phyloP scores from a whole-genome alignment of 1,139 yeast genomes.

The Torulaspora pretoriensis region DNA sequence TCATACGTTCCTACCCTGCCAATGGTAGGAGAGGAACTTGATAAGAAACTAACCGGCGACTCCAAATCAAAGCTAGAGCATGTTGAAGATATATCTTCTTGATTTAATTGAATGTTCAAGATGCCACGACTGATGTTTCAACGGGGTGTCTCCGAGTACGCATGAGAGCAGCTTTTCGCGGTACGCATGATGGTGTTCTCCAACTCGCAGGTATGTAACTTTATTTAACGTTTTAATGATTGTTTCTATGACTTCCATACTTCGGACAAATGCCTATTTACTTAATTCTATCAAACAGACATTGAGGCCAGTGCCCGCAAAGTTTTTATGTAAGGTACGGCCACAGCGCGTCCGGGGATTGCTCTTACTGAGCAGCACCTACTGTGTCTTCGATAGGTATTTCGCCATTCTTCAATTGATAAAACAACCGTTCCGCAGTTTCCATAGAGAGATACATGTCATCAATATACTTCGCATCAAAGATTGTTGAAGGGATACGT shows the following conservation, averaged over 20 bases:
- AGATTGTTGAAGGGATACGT: conserved; percentile 1
- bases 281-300: not conserved
- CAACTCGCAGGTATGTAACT: not conserved
- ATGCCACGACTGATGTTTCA: conserved; percentile 21
- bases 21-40: not conserved
- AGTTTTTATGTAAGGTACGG: not conserved
- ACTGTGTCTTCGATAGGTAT: conserved; percentile 1
- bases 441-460: conserved; percentile 20
- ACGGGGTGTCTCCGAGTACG: not conserved
- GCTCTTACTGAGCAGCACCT: not conserved
- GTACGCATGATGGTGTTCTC: not conserved
- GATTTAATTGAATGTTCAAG: not conserved
- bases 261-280: not conserved
- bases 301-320: not conserved
- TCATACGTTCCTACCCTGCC: conserved; percentile 15
- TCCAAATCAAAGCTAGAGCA: conserved; percentile 9
- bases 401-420: conserved; percentile 18
- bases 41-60: conserved; percentile 17
- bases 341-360: not conserved
- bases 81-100: not conserved
- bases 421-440: conserved; percentile 28
- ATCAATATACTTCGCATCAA: conserved; percentile 26
- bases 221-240: not conserved
- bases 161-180: not conserved
- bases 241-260: not conserved